Base-by-base conservation (phyloP, 768 basidiomycete species). In the Paxillus ammoniavirescens region DNA sequence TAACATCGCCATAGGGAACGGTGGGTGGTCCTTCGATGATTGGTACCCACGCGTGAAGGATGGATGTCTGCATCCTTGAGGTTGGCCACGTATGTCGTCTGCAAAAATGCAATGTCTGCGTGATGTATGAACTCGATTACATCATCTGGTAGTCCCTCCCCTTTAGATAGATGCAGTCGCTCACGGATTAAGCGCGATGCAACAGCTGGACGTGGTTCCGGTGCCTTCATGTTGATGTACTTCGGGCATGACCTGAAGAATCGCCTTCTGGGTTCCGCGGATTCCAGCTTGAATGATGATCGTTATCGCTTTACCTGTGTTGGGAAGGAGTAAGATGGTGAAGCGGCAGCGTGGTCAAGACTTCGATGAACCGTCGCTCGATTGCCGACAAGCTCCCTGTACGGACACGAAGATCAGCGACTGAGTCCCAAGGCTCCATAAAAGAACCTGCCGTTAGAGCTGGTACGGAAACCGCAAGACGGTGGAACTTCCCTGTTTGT, bases 11-110 rank as follows among this genome's bases (percentile, higher is more conserved):
- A 50, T 75, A 73, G 4, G 68, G 60, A 4, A 56, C 38, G 37
- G 28, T 60, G 5, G 64, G 57, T 0, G 67, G 55, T 17, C 55
- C 56, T 61, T 84, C 86, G 80, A 46, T 83, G 81, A 56, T 86
- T 87, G 69, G 81, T 81, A 14, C 83, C 82, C 8, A 83, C 60
- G 57, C 85, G 84, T 2, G 84, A 83, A 1, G 83, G 84, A 51
- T 73, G 78, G 5, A 49, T 60, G 4, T 60, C 42, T 3, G 67
- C 70, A 14, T 83, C 79, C 6, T 71, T 64, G 23, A 66, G 43
- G 5, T 55, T 44, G 0, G 82, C 75, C 2, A 70, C 55, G 54
- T 83, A 84, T 0, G 75, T 73, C 5, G 82, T 80, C 2, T 80
- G 82, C 45, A 87, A 52, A 62, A 79, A 86, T 4, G 80, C 74